A percentile compares a stretch with the other conserved stretches of the same genome.
These are phyloP conservation scores for Boechera divaricarpa DNA, from an alignment of 345 rosid species.

Conservation along the genomic window DNA sequence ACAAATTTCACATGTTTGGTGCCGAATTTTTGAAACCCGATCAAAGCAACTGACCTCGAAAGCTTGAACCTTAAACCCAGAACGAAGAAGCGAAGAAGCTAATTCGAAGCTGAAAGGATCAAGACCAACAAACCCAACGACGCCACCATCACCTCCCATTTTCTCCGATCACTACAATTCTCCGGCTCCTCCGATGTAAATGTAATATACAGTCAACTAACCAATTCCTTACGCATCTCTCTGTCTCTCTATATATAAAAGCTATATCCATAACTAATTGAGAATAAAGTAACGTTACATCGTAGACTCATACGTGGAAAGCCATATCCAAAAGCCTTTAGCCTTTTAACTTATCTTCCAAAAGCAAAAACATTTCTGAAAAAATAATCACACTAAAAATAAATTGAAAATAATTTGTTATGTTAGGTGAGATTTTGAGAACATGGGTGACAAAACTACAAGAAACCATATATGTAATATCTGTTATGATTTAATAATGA, in stretches of 20 bases:
- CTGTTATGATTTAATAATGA: no score
- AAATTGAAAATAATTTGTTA: constrained; percentile 2
- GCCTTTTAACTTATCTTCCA: constrained; percentile 20
- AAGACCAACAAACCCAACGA: constrained; percentile 77
- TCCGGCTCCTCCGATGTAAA: constrained; percentile 4
- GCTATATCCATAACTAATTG: neutral
- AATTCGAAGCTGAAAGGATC: constrained; percentile 69
- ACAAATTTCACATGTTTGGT: neutral
- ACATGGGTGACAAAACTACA: constrained; percentile 23
- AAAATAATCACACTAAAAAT: neutral
- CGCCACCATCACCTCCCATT: constrained; percentile 42
- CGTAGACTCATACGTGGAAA: constrained; percentile 35
- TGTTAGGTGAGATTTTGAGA: constrained; percentile 23
- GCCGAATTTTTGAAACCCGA: neutral
- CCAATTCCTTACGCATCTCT: constrained; percentile 32
- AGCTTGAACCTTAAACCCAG: constrained; percentile 74
- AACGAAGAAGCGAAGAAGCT: constrained; percentile 70
- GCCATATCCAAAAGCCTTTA: constrained; percentile 30
- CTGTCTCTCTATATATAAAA: neutral
- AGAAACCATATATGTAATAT: neutral
- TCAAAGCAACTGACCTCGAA: constrained; percentile 56
- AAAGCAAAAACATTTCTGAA: neutral
- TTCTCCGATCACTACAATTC: constrained; percentile 21
- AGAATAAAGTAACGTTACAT: neutral
- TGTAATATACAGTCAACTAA: constrained; percentile 19